Evolutionary conservation across 257 asterid genomes (phyloP), one percentile per base, ranked within the genome.

Genomic region (Coffea canephora): DNA sequence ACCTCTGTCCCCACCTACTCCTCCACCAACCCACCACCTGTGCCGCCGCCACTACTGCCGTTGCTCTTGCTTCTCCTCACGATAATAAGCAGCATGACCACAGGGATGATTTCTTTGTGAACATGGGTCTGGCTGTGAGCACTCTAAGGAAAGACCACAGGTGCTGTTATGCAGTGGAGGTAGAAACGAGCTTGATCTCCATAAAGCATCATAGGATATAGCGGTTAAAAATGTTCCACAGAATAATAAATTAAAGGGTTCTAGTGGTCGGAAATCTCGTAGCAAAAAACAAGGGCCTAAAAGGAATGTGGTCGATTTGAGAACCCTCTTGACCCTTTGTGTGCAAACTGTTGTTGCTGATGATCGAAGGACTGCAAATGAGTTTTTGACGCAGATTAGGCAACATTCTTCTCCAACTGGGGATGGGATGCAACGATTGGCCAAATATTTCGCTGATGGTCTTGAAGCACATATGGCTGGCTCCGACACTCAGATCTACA

Each of bases 281-380:
- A 82, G 88, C 41, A 92, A 89, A 89, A 92, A 84, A 69, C 88
- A 77, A 52, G 90, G 87, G 61, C 71, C 87, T 52, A 89, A 83
- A 78, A 83, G 78, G 73, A 85, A 85, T 5, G 86, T 84, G n/a
- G 94, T 93, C 19, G 98, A 93, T 82, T 81, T 93, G 82, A 87
- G 98, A 79, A 88, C 90, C 34, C 77, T 93, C 8, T 81, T 93
- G 85, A 89, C 90, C 62, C 93, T 90, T 8, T 91, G 93, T 76
- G 98, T 96, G 62, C 93, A 93, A 84, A 93, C 98, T 6, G 96
- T 93, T 80, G 97, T 93, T 57, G 88, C 92, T 4, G 91, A 91
- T 83, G 94, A 93, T 70, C 89, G 86, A 55, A 85, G 93, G 78
- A 84, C 87, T 0, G 97, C 94, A 6, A 85, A 80, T 61, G 94